Base-by-base conservation (phyloP, 2,329 filamentous ascomycete species). In the Fonsecaea nubica region DNA sequence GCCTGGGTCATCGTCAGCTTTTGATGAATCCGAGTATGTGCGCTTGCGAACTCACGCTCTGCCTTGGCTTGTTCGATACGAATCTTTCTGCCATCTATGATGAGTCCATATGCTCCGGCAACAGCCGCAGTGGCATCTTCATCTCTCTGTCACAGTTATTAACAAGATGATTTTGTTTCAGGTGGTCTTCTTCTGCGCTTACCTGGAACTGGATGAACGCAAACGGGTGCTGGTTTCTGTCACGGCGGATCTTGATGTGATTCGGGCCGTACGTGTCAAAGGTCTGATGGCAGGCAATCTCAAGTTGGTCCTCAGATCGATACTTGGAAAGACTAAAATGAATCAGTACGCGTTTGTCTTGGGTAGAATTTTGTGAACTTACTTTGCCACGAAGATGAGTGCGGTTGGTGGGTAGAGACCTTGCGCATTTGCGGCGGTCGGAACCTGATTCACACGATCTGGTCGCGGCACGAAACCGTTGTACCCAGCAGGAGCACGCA, bases 151-250 rank as follows among this genome's bases (percentile, higher is more conserved):
- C 64, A 18, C 30, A 42, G 32, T 33, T 35, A 25, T 73, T 32
- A 72, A 67, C 33, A 33, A 30, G 15, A 9, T 62, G 50, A 62
- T 45, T 9, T 12, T 10, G 25, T 25, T 5, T 40, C 3, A 4
- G 54, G 25, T 13, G 32, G 32, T 52, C 15, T 4, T 30, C 15
- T 53, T 18, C 2, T 53, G n/a, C 38, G 52, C 72, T 62, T 70
- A 77, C 78, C 68, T 80, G 75, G 65, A 77, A 80, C 63, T 80
- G 78, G 25, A 79, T 74, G 72, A 80, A 78, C 13, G 75, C 79
- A 42, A 73, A 75, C 0, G 77, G 77, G 13, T 80, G 71, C 10
- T 72, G 75, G 60, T 76, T 75, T 48, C 70, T 72, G 67, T 79
- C 74, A 15, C 72, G 69, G 25, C 76, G 77, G 25, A 79, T 73